These are phyloP conservation scores for Xylaria flabelliformis DNA, from an alignment of 495 filamentous ascomycete species.

Conservation along the genomic window DNA sequence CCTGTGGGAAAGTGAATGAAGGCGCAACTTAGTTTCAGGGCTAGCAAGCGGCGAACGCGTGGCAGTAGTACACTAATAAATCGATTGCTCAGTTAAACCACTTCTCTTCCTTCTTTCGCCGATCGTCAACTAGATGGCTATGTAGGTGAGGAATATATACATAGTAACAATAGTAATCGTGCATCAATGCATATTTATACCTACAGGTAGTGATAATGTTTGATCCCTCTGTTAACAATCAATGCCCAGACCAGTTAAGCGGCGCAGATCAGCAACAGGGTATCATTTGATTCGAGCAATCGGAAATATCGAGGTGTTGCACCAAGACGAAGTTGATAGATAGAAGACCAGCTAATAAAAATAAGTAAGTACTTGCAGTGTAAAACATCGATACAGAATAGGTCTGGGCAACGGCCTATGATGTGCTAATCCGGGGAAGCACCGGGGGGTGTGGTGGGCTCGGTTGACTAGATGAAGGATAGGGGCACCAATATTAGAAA, in stretches of 20 bases:
- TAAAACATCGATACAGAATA: not conserved
- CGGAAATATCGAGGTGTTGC: not conserved
- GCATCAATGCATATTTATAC: slow-evolving; percentile 4
- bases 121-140: not conserved
- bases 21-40: not conserved
- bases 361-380: not conserved
- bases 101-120: not conserved
- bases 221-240: not conserved
- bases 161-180: slow-evolving; percentile 5
- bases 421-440: slow-evolving; percentile 17
- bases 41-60: not conserved
- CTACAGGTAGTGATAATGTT: not conserved
- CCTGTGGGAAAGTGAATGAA: not conserved
- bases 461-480: not conserved
- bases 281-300: not conserved
- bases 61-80: not conserved
- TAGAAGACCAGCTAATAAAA: not conserved
- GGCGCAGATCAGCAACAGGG: slow-evolving; percentile 1
- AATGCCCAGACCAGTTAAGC: not conserved
- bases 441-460: slow-evolving; percentile 10
- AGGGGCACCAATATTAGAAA: slow-evolving; percentile 2
- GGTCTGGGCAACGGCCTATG: not conserved
- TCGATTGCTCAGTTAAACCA: not conserved
- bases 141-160: not conserved
- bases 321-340: not conserved